phyloP scores from a whole-genome alignment of 2,329 filamentous ascomycete genomes.

The Mariannaea sp. region DNA sequence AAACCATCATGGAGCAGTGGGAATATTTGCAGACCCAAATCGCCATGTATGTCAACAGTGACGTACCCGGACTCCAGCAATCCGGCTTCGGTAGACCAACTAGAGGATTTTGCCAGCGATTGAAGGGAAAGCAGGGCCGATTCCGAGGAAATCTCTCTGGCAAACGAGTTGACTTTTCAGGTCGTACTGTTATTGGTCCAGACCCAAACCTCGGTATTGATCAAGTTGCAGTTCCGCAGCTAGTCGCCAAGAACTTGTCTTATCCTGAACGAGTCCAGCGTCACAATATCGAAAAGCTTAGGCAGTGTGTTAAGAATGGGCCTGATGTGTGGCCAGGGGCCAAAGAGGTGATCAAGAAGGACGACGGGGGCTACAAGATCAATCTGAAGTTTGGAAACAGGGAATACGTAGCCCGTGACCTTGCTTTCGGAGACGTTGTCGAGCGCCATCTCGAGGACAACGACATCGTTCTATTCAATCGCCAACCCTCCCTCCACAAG shows the following conservation, averaged over 20 bases:
- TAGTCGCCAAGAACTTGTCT: conserved; percentile 95
- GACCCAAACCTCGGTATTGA: conserved; percentile 94
- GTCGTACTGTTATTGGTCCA: conserved; percentile 94
- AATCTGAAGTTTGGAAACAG: conserved; percentile 77
- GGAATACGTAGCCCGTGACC: conserved; percentile 70
- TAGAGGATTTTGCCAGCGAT: conserved; percentile 88
- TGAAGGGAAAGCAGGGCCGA: conserved; percentile 97
- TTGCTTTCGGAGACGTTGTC: conserved; percentile 84
- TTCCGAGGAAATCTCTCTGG: conserved; percentile 97
- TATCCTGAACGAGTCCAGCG: conserved; percentile 88
- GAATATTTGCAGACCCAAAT: conserved; percentile 95
- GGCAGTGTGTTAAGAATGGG: conserved; percentile 75
- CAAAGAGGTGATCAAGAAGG: conserved; percentile 77
- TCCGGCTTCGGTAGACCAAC: conserved; percentile 86
- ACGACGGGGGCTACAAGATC: conserved; percentile 69
- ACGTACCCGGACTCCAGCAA: conserved; percentile 90
- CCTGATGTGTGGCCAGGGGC: conserved; percentile 84
- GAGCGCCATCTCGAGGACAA: conserved; percentile 94
- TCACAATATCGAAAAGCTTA: conserved; percentile 84
- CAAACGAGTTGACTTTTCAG: conserved; percentile 98
- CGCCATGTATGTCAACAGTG: conserved; percentile 97
- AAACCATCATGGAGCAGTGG: conserved; percentile 97
- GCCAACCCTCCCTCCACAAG: conserved; percentile 96
- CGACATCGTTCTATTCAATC: conserved; percentile 96
- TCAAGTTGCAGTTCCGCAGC: conserved; percentile 86